A percentile compares a stretch with the other conserved stretches of the same genome.
Evolutionary conservation across 2,329 filamentous ascomycete species (phyloP).

Genomic region (Cladophialophora chaetospira): DNA sequence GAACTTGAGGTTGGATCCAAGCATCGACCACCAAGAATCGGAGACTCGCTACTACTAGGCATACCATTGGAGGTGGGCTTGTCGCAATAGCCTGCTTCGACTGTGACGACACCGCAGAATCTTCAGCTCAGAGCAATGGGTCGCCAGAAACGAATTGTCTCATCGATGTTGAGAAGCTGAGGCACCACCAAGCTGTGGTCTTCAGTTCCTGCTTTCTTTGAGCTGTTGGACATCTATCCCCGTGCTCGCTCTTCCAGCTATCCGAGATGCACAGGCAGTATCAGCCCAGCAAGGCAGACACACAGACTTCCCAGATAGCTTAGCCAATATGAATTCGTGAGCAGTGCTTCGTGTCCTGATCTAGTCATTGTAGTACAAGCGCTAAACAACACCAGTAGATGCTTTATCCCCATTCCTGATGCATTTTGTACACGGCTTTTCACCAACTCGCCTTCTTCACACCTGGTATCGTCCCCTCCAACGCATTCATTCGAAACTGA

Average conservation of each 20-base stretch:
- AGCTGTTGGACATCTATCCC: too few relatives aligned
- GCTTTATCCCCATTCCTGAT: neutral
- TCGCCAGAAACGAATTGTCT: neutral
- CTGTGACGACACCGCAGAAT: too few relatives aligned
- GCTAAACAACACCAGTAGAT: neutral
- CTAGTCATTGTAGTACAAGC: neutral
- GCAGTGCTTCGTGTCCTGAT: neutral
- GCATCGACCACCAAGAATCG: constrained; percentile 12
- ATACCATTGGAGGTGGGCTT: neutral
- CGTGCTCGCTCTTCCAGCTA: too few relatives aligned
- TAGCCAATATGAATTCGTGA: neutral
- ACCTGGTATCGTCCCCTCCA: constrained; percentile 82
- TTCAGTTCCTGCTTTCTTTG: too few relatives aligned
- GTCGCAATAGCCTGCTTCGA: too few relatives aligned
- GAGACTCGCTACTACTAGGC: neutral
- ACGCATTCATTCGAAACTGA: constrained; percentile 87
- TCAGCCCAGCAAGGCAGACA: too few relatives aligned
- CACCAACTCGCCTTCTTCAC: constrained; percentile 98
- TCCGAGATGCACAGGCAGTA: too few relatives aligned
- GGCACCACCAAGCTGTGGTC: too few relatives aligned
- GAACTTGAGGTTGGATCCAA: constrained; percentile 16
- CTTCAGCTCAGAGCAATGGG: neutral
- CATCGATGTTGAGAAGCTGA: neutral
- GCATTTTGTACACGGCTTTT: constrained; percentile 38
- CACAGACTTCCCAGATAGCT: neutral